These are phyloP conservation scores for Torulaspora delbrueckii DNA, from an alignment of 805 yeast genomes.

Conservation along the genomic window DNA sequence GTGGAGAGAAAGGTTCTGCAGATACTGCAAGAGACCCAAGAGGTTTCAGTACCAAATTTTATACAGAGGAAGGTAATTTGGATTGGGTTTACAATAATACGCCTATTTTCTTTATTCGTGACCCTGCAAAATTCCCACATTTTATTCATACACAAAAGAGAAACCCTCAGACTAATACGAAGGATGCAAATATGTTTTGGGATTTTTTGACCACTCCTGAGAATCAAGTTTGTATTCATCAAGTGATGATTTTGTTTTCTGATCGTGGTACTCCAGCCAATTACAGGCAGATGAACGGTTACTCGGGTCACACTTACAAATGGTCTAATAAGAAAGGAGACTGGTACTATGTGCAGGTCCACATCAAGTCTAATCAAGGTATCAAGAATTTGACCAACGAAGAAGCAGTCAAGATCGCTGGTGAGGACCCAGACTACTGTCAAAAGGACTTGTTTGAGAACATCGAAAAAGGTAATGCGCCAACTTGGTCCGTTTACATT, in stretches of 20 bases:
- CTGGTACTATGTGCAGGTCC: conserved; percentile 55
- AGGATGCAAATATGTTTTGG: conserved; percentile 82
- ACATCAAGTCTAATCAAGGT: conserved; percentile 51
- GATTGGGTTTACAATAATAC: conserved; percentile 75
- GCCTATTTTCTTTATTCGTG: conserved; percentile 60
- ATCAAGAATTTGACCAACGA: conserved; percentile 50
- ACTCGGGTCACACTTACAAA: conserved; percentile 63
- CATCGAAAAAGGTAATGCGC: conserved; percentile 71
- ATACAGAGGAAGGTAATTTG: conserved; percentile 62
- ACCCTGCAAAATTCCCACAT: conserved; percentile 59
- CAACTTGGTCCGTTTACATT: conserved; percentile 80
- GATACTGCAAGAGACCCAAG: conserved; percentile 67
- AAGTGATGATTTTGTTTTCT: conserved; percentile 54
- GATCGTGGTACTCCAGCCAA: conserved; percentile 60
- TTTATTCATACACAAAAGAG: conserved; percentile 70
- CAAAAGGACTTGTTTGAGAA: conserved; percentile 75
- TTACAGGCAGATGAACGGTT: conserved; percentile 57
- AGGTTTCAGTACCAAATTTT: conserved; percentile 61
- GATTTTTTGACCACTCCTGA: conserved; percentile 58
- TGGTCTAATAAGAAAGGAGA: conserved; percentile 52
- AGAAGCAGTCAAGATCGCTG: conserved; percentile 63
- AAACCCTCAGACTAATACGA: conserved; percentile 64
- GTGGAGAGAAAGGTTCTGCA: conserved; percentile 63
- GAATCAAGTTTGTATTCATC: conserved; percentile 76
- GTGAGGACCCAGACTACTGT: conserved; percentile 77